These are phyloP conservation scores for Pestalotiopsis sp. DNA, from an alignment of 2,329 filamentous ascomycete species.

Conservation along the genomic window DNA sequence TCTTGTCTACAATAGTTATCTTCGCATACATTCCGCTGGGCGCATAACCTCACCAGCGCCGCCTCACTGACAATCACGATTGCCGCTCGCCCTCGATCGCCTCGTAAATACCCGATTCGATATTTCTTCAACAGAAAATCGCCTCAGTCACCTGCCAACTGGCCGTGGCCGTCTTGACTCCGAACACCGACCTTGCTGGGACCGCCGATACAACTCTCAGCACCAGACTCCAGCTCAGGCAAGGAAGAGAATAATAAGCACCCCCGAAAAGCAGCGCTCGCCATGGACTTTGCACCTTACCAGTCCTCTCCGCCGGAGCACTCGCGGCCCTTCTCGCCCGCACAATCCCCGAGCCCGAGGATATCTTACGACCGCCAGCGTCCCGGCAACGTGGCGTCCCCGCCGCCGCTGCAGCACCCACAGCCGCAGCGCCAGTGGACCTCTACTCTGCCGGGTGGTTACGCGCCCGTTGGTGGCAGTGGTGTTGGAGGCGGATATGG, in stretches of 20 bases:
- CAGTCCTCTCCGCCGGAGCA: constrained; percentile 90
- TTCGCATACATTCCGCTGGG: not conserved
- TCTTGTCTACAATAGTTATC: not conserved
- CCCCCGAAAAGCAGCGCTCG: not conserved
- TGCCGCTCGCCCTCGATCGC: not conserved
- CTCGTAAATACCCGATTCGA: not conserved
- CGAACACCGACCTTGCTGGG: not conserved
- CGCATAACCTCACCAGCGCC: not conserved
- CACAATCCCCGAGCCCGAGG: constrained; percentile 51
- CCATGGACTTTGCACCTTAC: constrained; percentile 95
- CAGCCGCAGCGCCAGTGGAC: constrained; percentile 61
- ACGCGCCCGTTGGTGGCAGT: constrained; percentile 15
- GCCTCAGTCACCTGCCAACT: not conserved
- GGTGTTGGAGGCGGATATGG: constrained; percentile 20
- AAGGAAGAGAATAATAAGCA: not conserved
- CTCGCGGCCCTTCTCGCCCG: constrained; percentile 77
- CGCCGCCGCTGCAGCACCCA: constrained; percentile 52
- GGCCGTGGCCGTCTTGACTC: not conserved
- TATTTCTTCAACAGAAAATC: not conserved
- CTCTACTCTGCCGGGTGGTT: constrained; percentile 27
- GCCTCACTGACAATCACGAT: not conserved
- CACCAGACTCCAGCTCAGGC: not conserved
- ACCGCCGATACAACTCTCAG: not conserved
- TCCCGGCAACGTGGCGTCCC: constrained; percentile 47
- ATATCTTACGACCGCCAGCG: constrained; percentile 60